Percentiles rank a stretch among this genome's conserved stretches.
phyloP scores from a whole-genome alignment of 2,329 filamentous ascomycete genomes.

The Fusarium sp. region DNA sequence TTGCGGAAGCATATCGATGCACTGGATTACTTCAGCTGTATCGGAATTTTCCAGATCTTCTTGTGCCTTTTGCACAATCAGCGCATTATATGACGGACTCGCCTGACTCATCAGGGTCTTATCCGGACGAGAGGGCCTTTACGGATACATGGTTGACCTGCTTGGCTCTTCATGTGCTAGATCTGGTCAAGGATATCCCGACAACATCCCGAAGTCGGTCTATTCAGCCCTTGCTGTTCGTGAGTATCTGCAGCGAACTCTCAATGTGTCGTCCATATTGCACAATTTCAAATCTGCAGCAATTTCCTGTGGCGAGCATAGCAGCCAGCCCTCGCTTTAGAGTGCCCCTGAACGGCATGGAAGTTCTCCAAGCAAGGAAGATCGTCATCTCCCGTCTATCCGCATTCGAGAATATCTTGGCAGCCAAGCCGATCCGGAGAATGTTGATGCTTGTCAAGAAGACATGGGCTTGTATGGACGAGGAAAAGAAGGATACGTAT shows the following conservation, averaged over 20 bases:
- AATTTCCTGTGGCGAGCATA: constrained; percentile 23
- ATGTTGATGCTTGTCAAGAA: constrained; percentile 38
- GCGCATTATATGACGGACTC: constrained; percentile 4
- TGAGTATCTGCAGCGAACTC: constrained; percentile 58
- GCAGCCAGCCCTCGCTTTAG: constrained; percentile 35
- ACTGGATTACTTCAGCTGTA: constrained; percentile 46
- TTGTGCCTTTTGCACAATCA: constrained; percentile 45
- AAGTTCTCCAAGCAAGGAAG: constrained; percentile 33
- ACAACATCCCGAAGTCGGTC: constrained; percentile 58
- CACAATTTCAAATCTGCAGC: constrained; percentile 8
- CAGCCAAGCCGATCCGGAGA: constrained; percentile 43
- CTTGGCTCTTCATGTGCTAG: constrained; percentile 58
- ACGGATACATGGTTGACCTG: constrained; percentile 56
- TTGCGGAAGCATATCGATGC: constrained; percentile 47
- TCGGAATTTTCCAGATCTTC: constrained; percentile 54
- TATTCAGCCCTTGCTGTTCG: constrained; percentile 58
- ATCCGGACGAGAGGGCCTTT: background rate
- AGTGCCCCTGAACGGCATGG: constrained; percentile 7
- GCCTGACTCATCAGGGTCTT: constrained; percentile 5
- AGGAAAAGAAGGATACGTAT: constrained; percentile 53
- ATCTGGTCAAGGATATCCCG: constrained; percentile 56
- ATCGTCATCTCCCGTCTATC: constrained; percentile 33
- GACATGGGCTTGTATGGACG: constrained; percentile 46
- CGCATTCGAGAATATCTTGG: constrained; percentile 37
- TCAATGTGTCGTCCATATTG: constrained; percentile 49